phyloP scores from a whole-genome alignment of 2,329 filamentous ascomycete genomes.

The Phyllosticta paracitricarpa region DNA sequence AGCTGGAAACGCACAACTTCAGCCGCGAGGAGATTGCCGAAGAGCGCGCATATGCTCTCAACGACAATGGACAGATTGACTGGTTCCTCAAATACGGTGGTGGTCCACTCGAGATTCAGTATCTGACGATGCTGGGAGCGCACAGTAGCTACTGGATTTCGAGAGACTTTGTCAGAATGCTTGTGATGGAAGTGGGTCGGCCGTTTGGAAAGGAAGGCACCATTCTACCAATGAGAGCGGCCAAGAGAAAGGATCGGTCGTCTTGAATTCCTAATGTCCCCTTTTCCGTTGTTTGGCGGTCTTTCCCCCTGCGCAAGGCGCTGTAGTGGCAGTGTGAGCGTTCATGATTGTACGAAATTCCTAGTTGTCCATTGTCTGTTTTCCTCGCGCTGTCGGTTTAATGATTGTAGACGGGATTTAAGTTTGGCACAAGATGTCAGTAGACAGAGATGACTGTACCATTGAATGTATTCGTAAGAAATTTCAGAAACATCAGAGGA shows the following conservation, averaged over 20 bases:
- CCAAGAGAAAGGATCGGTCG: constrained; percentile 33
- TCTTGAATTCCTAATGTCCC: not conserved
- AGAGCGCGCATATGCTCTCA: constrained; percentile 74
- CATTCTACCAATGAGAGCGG: constrained; percentile 43
- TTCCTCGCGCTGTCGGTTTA: not conserved
- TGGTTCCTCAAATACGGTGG: constrained; percentile 76
- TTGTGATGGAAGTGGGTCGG: constrained; percentile 80
- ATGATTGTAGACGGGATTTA: not conserved
- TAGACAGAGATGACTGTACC: not conserved
- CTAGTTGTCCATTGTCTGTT: not conserved
- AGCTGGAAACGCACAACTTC: constrained; percentile 93
- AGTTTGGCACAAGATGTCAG: not conserved
- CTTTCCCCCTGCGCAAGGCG: not conserved
- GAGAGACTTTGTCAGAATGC: constrained; percentile 77
- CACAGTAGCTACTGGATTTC: constrained; percentile 92
- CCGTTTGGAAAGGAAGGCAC: constrained; percentile 55
- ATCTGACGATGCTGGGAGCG: constrained; percentile 91
- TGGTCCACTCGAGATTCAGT: constrained; percentile 87
- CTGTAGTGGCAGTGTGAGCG: not conserved
- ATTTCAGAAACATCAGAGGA: too few species aligned
- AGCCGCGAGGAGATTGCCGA: constrained; percentile 85
- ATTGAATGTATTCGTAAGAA: not conserved
- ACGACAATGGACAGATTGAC: constrained; percentile 95
- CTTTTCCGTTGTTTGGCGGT: not conserved
- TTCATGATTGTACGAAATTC: not conserved